Evolutionary conservation across 1,284 basidiomycete species (phyloP).

Genomic region (Moesziomyces antarcticus): DNA sequence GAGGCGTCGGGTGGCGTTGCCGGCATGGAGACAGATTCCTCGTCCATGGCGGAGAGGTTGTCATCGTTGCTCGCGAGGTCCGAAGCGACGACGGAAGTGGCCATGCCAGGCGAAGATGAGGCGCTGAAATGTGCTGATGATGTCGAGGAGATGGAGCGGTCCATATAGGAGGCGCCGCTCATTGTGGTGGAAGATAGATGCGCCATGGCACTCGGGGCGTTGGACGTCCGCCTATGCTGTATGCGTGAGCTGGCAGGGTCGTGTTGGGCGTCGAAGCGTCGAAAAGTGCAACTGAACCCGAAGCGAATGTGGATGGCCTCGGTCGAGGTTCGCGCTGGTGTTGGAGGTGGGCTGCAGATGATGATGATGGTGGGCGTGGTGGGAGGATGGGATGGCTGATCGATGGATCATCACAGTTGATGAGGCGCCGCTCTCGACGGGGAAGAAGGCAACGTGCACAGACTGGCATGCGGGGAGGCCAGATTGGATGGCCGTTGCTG

Average conservation of each 20-base stretch:
- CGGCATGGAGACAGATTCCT: slow-evolving; percentile 36
- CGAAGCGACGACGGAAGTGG: slow-evolving; percentile 16
- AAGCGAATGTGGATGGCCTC: too few species aligned
- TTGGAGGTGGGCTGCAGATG: too few species aligned
- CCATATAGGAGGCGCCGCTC: slow-evolving; percentile 14
- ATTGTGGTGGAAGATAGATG: background rate
- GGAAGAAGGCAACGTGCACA: too few species aligned
- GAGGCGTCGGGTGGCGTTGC: slow-evolving; percentile 37
- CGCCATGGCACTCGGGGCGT: slow-evolving; percentile 4
- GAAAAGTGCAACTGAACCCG: too few species aligned
- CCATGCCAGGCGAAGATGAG: slow-evolving; percentile 32
- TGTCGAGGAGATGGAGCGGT: slow-evolving; percentile 18
- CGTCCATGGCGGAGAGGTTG: slow-evolving; percentile 25
- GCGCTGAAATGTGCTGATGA: slow-evolving; percentile 22
- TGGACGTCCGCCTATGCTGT: too few species aligned
- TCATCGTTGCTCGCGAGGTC: slow-evolving; percentile 13
- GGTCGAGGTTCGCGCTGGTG: background rate
- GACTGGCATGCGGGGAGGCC: too few species aligned
- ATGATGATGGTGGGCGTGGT: too few species aligned
- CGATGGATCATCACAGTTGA: too few species aligned
- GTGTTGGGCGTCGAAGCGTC: too few species aligned
- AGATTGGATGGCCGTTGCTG: too few species aligned
- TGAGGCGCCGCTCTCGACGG: too few species aligned
- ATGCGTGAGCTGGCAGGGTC: slow-evolving; percentile 6
- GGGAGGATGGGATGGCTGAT: too few species aligned